Evolutionary conservation across 75 land plant genomes (phyloP).

Genomic region (Sequoiadendron giganteum): DNA sequence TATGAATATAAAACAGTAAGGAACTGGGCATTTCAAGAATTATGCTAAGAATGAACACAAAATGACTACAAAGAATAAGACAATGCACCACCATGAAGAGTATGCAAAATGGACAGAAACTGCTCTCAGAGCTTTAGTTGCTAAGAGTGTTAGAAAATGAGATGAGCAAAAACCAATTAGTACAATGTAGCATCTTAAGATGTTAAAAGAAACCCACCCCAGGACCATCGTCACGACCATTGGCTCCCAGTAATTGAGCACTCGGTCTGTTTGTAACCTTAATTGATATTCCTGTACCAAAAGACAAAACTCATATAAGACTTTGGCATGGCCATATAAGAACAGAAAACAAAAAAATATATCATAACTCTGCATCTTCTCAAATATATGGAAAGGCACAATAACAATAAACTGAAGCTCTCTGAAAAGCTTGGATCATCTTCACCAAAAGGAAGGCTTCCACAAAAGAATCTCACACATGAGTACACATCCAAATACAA

Average conservation of each 20-base stretch:
- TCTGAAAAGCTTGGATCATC: background rate
- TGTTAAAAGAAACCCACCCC: conserved; percentile 45
- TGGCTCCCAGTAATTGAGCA: conserved; percentile 77
- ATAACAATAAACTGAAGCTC: background rate
- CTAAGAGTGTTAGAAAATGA: background rate
- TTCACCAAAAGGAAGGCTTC: background rate
- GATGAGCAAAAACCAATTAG: background rate
- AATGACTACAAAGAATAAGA: background rate
- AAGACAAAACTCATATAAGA: background rate
- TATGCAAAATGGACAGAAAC: background rate
- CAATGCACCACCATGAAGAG: background rate
- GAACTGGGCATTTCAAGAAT: background rate
- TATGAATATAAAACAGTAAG: background rate
- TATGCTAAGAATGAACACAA: background rate
- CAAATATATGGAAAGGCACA: background rate
- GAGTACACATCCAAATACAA: background rate
- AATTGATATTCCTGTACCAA: conserved; percentile 57
- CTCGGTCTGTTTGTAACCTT: conserved; percentile 89
- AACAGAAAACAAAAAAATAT: background rate
- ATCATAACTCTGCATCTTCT: background rate
- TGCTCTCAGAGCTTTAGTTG: background rate
- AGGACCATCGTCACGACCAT: conserved; percentile 98
- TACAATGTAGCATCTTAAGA: background rate
- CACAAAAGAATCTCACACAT: background rate
- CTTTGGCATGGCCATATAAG: background rate